Conservation (phyloP, 176 grass and related monocot genomes). For the Chrysopogon serrulatus region DNA sequence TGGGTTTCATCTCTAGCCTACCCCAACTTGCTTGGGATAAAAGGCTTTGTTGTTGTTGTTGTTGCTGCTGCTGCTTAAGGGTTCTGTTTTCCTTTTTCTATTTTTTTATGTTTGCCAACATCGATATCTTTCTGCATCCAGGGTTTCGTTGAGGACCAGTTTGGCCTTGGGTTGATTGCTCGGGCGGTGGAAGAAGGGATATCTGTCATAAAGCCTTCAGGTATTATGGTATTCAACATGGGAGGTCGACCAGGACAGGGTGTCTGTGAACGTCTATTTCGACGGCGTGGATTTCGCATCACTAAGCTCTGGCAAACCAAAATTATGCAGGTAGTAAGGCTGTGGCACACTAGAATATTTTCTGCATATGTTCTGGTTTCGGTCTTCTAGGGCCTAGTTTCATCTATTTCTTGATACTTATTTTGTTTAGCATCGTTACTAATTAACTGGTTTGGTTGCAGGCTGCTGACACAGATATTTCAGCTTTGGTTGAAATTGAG, state of each 20-base stretch:
- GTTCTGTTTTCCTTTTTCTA: neutral
- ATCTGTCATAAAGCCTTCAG: conserved; percentile 93
- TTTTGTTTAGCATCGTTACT: conserved; percentile 9
- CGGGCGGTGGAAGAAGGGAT: conserved; percentile 99
- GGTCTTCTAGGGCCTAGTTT: conserved; percentile 3
- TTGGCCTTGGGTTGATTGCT: conserved; percentile 95
- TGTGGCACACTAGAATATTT: neutral
- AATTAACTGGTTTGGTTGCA: conserved; percentile 43
- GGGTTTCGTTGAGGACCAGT: conserved; percentile 98
- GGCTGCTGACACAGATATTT: conserved; percentile 98
- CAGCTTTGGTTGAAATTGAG: conserved; percentile 97
- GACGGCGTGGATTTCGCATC: conserved; percentile 79
- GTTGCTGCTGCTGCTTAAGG: neutral
- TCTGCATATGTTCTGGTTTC: neutral
- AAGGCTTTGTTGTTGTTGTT: no score
- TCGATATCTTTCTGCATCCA: conserved; percentile 27
- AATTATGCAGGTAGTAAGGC: conserved; percentile 82
- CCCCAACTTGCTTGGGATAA: no score
- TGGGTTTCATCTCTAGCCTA: no score
- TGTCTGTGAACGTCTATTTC: conserved; percentile 85
- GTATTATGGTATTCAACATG: conserved; percentile 97
- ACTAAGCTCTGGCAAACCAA: conserved; percentile 99
- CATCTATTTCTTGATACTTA: neutral
- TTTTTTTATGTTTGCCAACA: conserved; percentile 16
- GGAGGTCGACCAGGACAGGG: conserved; percentile 97